Conservation (phyloP, 352 stramenopile species). For the Pythium aphanidermatum region DNA sequence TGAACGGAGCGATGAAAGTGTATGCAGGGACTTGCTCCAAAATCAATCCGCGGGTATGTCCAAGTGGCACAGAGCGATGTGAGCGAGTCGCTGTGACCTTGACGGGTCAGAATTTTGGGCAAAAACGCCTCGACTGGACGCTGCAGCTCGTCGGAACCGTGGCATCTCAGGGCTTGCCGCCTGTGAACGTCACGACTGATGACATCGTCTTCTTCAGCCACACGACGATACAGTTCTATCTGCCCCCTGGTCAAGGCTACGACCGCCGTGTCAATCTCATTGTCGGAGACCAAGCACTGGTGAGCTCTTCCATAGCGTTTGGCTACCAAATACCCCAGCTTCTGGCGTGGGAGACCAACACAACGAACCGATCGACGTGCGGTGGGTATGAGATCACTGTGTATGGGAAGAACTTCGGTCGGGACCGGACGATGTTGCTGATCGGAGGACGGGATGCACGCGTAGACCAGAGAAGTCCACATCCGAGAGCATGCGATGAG, state of each 20-base stretch:
- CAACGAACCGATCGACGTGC: conserved; percentile 53
- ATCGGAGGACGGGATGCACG: conserved; percentile 53
- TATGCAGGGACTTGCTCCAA: conserved; percentile 30
- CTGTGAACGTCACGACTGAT: conserved; percentile 24
- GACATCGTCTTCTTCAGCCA: conserved; percentile 57
- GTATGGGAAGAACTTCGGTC: conserved; percentile 61
- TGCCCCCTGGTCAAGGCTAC: conserved; percentile 41
- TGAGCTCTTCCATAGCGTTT: conserved; percentile 35
- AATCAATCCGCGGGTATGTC: conserved; percentile 23
- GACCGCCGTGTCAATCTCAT: conserved; percentile 31
- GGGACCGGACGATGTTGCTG: conserved; percentile 27
- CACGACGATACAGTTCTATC: conserved; percentile 46
- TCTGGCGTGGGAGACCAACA: conserved; percentile 30
- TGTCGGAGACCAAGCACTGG: conserved; percentile 22
- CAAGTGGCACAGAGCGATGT: conserved; percentile 33
- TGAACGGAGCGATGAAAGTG: conserved; percentile 25
- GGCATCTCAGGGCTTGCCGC: conserved; percentile 14
- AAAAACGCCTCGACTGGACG: conserved; percentile 30
- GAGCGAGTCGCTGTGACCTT: conserved; percentile 40
- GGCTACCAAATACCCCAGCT: conserved; percentile 37
- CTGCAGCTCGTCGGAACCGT: conserved; percentile 27
- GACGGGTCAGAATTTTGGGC: conserved; percentile 46
- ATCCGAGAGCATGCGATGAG: conserved; percentile 27
- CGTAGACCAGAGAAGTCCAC: conserved; percentile 31
- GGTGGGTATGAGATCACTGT: conserved; percentile 50